Base-by-base conservation (phyloP, 176 grass and related monocot genomes). In the Musa schizocarpa region DNA sequence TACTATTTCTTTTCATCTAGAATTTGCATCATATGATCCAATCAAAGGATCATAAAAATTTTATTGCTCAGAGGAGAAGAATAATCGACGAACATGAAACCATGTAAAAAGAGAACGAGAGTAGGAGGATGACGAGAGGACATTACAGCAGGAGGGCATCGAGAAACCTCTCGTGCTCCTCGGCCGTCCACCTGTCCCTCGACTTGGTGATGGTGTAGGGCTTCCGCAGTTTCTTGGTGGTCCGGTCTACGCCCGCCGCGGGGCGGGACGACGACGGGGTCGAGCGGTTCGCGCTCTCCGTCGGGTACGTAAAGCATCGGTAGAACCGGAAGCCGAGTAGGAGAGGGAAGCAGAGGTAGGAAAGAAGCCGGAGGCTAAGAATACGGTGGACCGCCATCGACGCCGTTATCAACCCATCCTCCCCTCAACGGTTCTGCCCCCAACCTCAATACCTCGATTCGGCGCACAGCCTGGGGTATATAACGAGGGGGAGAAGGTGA, bases 81-180 rank as follows among this genome's bases (percentile, higher is more conserved):
- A 43, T 43, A 43, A 43, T 34, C 3, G 29, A 34, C 29, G 29
- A 50, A 49, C 2, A 50, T 13, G 9, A 20, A n/a, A 34, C 71
- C 0, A 25, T 59, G 55, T 63, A 49, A 53, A 1, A 23, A 7
- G 71, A 29, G 24, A 26, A 11, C 1, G 59, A 48, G 17, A 9
- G 22, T 69, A 22, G 1, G 16, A 19, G 13, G 48, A 9, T 10
- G 53, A 21, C 65, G 21, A 43, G 29, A 24, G 29, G 27, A 16
- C 4, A 22, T 78, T 75, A 96, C 93, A 87, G 79, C 19, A 93
- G 74, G 11, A 98, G 80, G 0, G 94, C 94, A 80, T 98, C 90
- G 71, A 98, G 86, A 85, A 98, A 98, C 11, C 90, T 80, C 78
- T 75, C 94, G 63, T 98, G 94, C 83, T 97, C 94, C n/a, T 97